Evolutionary conservation across 2,329 filamentous ascomycete species (phyloP).

Genomic region (Cercospora citrullina): DNA sequence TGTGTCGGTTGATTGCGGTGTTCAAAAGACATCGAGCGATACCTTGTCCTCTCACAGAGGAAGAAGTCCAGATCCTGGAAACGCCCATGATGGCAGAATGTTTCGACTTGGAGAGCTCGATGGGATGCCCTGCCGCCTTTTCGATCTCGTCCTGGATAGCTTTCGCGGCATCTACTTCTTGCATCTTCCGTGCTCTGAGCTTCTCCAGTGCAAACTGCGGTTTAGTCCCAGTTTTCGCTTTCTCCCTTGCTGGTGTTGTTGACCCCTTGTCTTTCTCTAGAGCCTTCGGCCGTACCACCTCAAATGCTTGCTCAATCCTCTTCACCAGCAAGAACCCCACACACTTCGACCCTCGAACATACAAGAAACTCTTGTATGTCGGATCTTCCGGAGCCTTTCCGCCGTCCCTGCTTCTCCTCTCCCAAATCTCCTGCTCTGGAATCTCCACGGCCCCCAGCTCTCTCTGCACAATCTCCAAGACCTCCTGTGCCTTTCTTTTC

Average conservation of each 20-base stretch:
- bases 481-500: conserved; percentile 55
- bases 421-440: conserved; percentile 59
- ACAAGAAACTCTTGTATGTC: conserved; percentile 63
- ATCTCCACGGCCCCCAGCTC: conserved; percentile 64
- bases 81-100: conserved; percentile 58
- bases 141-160: conserved; percentile 16
- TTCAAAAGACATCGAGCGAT: conserved; percentile 61
- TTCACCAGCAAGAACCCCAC: conserved; percentile 63
- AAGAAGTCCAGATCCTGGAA: conserved; percentile 66
- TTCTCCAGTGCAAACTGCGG: conserved; percentile 24
- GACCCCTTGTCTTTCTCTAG: not conserved
- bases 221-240: conserved; percentile 24
- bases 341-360: conserved; percentile 62
- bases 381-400: conserved; percentile 11
- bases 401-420: conserved; percentile 21
- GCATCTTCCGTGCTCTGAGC: conserved; percentile 29
- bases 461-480: conserved; percentile 61
- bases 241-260: conserved; percentile 16
- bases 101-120: conserved; percentile 26
- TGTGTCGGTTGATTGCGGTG: conserved; percentile 29
- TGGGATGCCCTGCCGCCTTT: conserved; percentile 22
- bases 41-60: conserved; percentile 56
- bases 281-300: conserved; percentile 44
- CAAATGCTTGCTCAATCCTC: conserved; percentile 58
- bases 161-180: conserved; percentile 19